A percentile compares a stretch with the other conserved stretches of the same genome.
Conservation (phyloP, 192 early-diverging fungal genomes). For the Diversispora eburnea region DNA sequence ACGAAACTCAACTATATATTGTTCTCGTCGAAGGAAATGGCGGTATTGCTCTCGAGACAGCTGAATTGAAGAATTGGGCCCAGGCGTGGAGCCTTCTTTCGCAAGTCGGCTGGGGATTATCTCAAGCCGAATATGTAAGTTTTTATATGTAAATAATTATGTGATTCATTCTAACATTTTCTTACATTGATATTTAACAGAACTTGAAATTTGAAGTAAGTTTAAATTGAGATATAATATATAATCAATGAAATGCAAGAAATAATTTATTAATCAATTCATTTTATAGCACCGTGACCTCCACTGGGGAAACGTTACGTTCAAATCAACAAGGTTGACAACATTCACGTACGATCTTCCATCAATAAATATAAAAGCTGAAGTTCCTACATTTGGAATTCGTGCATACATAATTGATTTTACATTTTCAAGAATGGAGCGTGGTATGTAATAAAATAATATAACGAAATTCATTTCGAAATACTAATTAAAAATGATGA, state of each 20-base stretch:
- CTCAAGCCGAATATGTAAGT: slow-evolving; percentile 49
- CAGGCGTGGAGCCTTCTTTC: slow-evolving; percentile 63
- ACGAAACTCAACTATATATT: slow-evolving; percentile 65
- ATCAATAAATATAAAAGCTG: slow-evolving; percentile 10
- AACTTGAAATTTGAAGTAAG: slow-evolving; percentile 27
- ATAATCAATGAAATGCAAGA: neutral
- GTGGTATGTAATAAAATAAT: slow-evolving; percentile 24
- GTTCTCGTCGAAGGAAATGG: slow-evolving; percentile 71
- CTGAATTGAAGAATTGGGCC: slow-evolving; percentile 51
- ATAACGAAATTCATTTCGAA: neutral
- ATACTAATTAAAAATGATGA: neutral
- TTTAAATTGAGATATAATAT: slow-evolving; percentile 11
- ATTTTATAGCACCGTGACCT: slow-evolving; percentile 64
- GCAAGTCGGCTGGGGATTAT: slow-evolving; percentile 61
- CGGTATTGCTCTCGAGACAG: slow-evolving; percentile 69
- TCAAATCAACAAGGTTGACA: slow-evolving; percentile 33
- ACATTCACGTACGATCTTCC: slow-evolving; percentile 16
- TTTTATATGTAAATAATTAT: neutral
- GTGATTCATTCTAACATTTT: neutral
- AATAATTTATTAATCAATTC: neutral
- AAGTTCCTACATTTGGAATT: slow-evolving; percentile 57
- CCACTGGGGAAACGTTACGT: slow-evolving; percentile 73
- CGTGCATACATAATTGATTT: slow-evolving; percentile 71
- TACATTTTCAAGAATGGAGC: slow-evolving; percentile 61
- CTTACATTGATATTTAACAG: slow-evolving; percentile 3